Evolutionary conservation across 2,329 filamentous ascomycete species (phyloP), one percentile per base, ranked within the genome.

Genomic region (Lachnellula suecica): DNA sequence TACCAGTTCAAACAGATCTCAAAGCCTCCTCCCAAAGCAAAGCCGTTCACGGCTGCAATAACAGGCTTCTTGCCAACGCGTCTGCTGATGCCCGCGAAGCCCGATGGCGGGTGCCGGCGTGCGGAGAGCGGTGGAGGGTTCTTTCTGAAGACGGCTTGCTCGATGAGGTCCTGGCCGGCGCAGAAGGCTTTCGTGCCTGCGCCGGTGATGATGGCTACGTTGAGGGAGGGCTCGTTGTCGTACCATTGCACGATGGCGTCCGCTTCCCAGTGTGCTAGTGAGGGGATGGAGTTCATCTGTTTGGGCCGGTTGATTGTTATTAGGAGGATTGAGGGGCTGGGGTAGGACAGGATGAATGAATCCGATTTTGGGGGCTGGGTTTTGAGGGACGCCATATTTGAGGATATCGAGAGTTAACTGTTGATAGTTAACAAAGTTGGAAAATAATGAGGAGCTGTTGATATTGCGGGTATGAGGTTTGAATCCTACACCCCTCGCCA

Each of bases 41-140:
- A 74, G 2, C 89, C 89, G 65, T 91, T 89, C n/a, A 92, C 85
- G 1, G 88, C 89, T 0, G 85, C 87, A 37, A 93, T 79, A 54
- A 93, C 76, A 5, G 89, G 89, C 64, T 93, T 93, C 69, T 81
- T 83, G 43, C 87, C 87, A 11, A 71, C 67, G 24, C 88, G 77
- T 59, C 88, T 84, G 54, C 82, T 84, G 27, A 91, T 72, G 0
- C 82, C 87, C 35, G 81, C 84, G 54, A 89, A 87, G 2, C 86
- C 87, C 2, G 48, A 49, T 2, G 62, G 46, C 8, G 65, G 64
- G 52, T 67, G 64, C 15, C 54, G 49, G 7, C 9, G 71, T 1
- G 72, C 63, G 0, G 71, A 49, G 23, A 41, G 25, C 23, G 55
- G 49, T 17, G 54, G 50, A 3, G 63, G 64, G 1, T 58, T 53